Conservation (phyloP, 306 rosid genomes). For the Quercus variabilis region DNA sequence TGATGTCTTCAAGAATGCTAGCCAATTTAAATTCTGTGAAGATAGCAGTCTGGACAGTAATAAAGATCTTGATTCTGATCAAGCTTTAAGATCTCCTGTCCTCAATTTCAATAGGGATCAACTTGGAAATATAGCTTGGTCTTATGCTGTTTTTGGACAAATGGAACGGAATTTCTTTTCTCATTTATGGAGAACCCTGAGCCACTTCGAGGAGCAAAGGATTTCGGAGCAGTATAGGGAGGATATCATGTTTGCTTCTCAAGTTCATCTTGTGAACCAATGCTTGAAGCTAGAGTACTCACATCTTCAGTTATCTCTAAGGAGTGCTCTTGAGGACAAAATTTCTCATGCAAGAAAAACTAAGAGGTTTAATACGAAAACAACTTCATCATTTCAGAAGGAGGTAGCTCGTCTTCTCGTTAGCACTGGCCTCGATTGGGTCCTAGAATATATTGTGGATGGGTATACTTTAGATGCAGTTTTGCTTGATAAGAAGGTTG, state of each 20-base stretch:
- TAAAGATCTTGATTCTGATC: constrained; percentile 28
- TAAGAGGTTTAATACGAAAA: constrained; percentile 71
- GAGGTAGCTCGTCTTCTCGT: constrained; percentile 85
- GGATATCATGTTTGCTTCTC: constrained; percentile 90
- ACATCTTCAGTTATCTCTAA: constrained; percentile 63
- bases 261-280: constrained; percentile 74
- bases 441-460: constrained; percentile 65
- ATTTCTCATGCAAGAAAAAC: constrained; percentile 60
- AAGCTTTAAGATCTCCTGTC: constrained; percentile 36
- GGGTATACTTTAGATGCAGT: constrained; percentile 87
- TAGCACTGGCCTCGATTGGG: constrained; percentile 80
- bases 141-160: constrained; percentile 84
- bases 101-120: constrained; percentile 67
- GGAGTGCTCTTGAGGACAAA: constrained; percentile 59
- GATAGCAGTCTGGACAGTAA: constrained; percentile 22
- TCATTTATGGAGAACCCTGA: constrained; percentile 56
- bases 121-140: constrained; percentile 84
- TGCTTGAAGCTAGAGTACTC: constrained; percentile 87
- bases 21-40: constrained; percentile 45
- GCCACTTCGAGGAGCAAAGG: constrained; percentile 67
- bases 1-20: constrained; percentile 31
- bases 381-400: constrained; percentile 74
- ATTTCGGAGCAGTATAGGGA: constrained; percentile 77
- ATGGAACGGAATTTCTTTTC: constrained; percentile 63
- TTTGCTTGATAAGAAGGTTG: constrained; percentile 68